Conservation (phyloP, 2,329 filamentous ascomycete species). For the Colletotrichum scovillei region DNA sequence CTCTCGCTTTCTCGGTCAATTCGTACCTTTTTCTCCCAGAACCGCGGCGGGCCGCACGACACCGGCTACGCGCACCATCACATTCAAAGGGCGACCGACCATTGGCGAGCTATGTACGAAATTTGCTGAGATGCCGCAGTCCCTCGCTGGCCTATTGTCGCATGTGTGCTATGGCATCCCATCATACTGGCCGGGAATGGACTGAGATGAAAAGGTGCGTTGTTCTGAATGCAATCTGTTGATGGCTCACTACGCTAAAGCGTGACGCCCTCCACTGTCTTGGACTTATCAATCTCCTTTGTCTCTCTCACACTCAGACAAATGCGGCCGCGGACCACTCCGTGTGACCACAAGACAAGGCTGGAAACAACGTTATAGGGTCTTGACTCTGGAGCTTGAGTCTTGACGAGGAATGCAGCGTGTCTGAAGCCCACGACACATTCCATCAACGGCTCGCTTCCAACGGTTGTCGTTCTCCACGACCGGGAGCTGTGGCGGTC, state of each 20-base stretch:
- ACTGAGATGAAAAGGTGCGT: conserved; percentile 24
- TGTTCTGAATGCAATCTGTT: conserved; percentile 25
- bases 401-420: conserved; percentile 10
- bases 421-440: conserved; percentile 23
- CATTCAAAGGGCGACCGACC: not conserved
- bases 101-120: not conserved
- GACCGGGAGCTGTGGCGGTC: not conserved
- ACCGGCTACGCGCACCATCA: not conserved
- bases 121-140: conserved; percentile 11
- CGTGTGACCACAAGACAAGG: not conserved
- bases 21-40: not conserved
- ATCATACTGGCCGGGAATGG: conserved; percentile 20
- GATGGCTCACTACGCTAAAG: conserved; percentile 1
- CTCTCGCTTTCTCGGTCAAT: not conserved
- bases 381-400: not conserved
- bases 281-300: conserved; percentile 28
- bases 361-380: conserved; percentile 5
- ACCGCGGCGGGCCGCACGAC: not conserved
- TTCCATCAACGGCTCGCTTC: conserved; percentile 11
- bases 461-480: not conserved
- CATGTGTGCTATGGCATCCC: not conserved
- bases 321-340: conserved; percentile 12
- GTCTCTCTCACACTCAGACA: conserved; percentile 26
- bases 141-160: not conserved
- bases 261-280: conserved; percentile 23